Base-by-base conservation (phyloP, 2,329 filamentous ascomycete species). In the Aphanoascus verrucosus region DNA sequence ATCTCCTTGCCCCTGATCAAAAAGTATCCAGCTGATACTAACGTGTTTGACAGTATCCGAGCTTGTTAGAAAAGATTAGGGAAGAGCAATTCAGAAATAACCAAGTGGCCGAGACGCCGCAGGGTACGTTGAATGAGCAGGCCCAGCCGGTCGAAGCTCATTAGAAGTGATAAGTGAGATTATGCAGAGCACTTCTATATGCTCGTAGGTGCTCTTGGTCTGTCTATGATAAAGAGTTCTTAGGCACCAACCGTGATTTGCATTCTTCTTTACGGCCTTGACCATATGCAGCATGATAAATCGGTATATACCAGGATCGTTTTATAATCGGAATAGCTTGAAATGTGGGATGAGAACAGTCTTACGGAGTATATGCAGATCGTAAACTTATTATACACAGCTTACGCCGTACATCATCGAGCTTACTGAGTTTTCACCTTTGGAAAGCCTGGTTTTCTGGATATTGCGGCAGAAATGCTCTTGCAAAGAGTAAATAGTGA, bases 41-140 rank as follows among this genome's bases (percentile, higher is more conserved):
- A 44, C 8, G 15, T 6, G 7, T 15, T 5, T 14, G 9, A 42
- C 44, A 64, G 81, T 87, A 85, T 64, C 83, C 83, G 2, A 80
- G 85, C 42, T 62, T 73, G 40, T 58, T 74, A 58, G 69, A 68
- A 56, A 73, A 74, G 56, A 79, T 84, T 49, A 75, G 77, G 50
- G 77, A 77, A 61, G 78, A 84, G 66, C 77, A 84, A 70, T 73
- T 72, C 34, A 37, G 28, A 15, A 58, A 58, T 46, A 59, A 60
- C 20, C 57, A 60, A 38, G 38, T 54, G 14, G 37, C 54, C 6
- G 55, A 60, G 32, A 35, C 42, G 11, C 57, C 54, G 2, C 54
- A 56, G 47, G 57, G 55, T 19, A 20, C 32, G 6, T 12, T 52
- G 20, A 46, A 52, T 11, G 32, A 19, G 23, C 14, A 46, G 19